Percentiles rank a stretch among this genome's conserved stretches.
phyloP scores from a whole-genome alignment of 345 rosid genomes.

The Eucalyptus polybractea region DNA sequence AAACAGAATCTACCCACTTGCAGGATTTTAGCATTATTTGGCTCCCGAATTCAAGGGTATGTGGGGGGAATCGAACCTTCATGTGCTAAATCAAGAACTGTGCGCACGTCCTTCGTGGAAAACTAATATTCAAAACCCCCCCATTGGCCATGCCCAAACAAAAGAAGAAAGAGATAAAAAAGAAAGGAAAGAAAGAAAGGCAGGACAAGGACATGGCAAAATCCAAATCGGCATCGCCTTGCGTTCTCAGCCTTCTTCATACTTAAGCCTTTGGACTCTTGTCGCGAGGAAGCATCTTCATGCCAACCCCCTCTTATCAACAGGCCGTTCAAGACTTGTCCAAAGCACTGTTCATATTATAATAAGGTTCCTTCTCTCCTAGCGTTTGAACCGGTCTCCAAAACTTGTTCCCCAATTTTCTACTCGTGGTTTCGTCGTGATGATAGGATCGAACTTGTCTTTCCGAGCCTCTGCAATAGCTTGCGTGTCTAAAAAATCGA shows the following conservation, averaged over 20 bases:
- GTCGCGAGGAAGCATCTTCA: not conserved
- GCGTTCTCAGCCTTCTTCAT: conserved; percentile 10
- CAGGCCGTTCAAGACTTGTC: not conserved
- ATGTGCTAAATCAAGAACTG: not conserved
- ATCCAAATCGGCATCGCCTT: not conserved
- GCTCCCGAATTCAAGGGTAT: not conserved
- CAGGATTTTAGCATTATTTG: not conserved
- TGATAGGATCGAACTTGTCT: not conserved
- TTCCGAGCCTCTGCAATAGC: not conserved
- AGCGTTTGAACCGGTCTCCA: not conserved
- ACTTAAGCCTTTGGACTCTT: not conserved
- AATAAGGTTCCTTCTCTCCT: not conserved
- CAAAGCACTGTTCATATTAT: not conserved
- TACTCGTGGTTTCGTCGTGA: not conserved
- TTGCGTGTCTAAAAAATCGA: not conserved
- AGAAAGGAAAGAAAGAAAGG: not conserved
- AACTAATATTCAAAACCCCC: not conserved
- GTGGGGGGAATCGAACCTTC: not conserved
- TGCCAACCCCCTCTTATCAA: not conserved
- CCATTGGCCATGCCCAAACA: not conserved
- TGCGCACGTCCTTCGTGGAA: not conserved
- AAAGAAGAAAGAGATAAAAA: not conserved
- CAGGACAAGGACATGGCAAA: not conserved
- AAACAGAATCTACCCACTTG: not conserved
- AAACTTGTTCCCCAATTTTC: not conserved